Evolutionary conservation across 768 basidiomycete species (phyloP), one percentile per base, ranked within the genome.

Genomic region (Panaeolus cyanescens): DNA sequence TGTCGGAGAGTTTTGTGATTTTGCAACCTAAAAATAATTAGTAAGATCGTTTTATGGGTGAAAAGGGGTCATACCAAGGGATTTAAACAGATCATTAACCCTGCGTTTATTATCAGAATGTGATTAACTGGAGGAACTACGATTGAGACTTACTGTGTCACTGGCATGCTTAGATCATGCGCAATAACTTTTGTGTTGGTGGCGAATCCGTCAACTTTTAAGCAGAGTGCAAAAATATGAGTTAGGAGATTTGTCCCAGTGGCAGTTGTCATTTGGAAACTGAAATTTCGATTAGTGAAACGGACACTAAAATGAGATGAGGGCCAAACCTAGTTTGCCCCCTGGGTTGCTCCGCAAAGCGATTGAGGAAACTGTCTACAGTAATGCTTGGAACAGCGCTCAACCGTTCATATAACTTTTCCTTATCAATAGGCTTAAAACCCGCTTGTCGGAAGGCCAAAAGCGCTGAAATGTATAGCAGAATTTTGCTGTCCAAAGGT

Each of bases 391-490:
- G 90, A 1, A 92, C 79, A 3, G 75, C 73, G 0, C 79, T 67
- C 59, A 96, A 75, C 60, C 83, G 83, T 50, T 89, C 84, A 37
- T 81, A 76, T 7, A 92, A 59, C 13, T 77, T 76, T 10, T 83
- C 80, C 65, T 86, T 84, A 42, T 84, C 71, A 68, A 84, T 64
- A 32, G 72, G 64, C 73, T 75, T 75, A 30, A 70, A 65, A 6
- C 80, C 74, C 0, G 80, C 69, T 64, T 79, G 78, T 45, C 85
- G 82, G 75, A 96, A 91, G 8, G 83, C 77, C 61, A 96, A 77
- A 83, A 99, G 88, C n/a, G 84, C 77, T 1, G 94, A 87, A 64
- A 96, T 88, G 76, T 94, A 96, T 60, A 89, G 77, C 31, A 95
- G 67, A 53, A 91, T 84, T 75, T 89, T 91, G 54, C 93, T 94